phyloP scores from a whole-genome alignment of 1,139 yeast species.

The Debaryomyces sp. region DNA sequence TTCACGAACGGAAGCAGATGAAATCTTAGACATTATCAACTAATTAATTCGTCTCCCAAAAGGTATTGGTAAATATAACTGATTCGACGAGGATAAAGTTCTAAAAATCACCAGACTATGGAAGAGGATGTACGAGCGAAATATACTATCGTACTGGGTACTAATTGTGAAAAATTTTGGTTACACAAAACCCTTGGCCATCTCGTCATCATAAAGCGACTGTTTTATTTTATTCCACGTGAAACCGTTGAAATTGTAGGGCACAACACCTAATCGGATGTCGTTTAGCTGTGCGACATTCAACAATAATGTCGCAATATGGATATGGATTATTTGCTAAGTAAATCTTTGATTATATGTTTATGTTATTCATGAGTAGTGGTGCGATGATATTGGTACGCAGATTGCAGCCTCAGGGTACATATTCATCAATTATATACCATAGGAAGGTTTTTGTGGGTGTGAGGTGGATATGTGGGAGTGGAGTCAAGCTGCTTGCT shows the following conservation, averaged over 20 bases:
- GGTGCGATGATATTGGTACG: neutral
- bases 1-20: slow-evolving; percentile 93
- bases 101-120: slow-evolving; percentile 10
- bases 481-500: neutral
- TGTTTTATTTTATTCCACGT: neutral
- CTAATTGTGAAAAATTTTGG: slow-evolving; percentile 7
- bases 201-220: neutral
- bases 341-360: neutral
- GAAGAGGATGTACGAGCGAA: neutral
- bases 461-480: neutral
- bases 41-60: slow-evolving; percentile 69
- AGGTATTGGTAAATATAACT: slow-evolving; percentile 42
- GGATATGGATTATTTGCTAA: neutral
- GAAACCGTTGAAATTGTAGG: neutral
- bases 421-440: neutral
- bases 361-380: neutral
- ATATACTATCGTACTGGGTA: slow-evolving; percentile 3
- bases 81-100: slow-evolving; percentile 55
- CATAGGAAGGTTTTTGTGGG: neutral
- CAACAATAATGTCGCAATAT: neutral
- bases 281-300: neutral
- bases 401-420: neutral
- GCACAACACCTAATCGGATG: neutral
- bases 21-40: slow-evolving; percentile 85
- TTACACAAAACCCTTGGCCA: slow-evolving; percentile 5